A percentile compares a stretch with the other conserved stretches of the same genome.
phyloP scores from a whole-genome alignment of 1,139 yeast species.

The Kluyveromyces marxianus region DNA sequence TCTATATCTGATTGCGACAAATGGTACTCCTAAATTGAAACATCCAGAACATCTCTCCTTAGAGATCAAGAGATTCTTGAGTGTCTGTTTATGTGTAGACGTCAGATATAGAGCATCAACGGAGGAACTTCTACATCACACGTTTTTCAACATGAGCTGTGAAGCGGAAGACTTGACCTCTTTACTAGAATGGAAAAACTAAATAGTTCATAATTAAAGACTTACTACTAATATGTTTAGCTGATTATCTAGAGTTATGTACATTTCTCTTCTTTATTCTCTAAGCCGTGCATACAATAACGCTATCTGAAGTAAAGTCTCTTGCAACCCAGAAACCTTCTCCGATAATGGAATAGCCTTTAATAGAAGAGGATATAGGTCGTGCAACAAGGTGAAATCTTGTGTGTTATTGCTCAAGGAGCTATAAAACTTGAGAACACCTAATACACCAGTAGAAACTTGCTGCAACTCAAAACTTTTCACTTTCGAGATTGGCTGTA shows the following conservation, averaged over 20 bases:
- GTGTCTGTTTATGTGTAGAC: constrained; percentile 92
- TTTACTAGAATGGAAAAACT: constrained; percentile 59
- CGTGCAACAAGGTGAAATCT: constrained; percentile 21
- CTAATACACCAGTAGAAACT: constrained; percentile 31
- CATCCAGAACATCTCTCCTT: constrained; percentile 73
- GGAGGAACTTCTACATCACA: constrained; percentile 76
- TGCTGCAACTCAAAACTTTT: constrained; percentile 42
- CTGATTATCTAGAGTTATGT: not conserved
- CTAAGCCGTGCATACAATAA: constrained; percentile 9
- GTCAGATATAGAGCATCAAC: constrained; percentile 88
- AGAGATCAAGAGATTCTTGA: constrained; percentile 77
- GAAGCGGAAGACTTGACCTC: constrained; percentile 59
- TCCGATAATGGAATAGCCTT: constrained; percentile 32
- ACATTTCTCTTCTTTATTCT: not conserved
- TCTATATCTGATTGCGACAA: constrained; percentile 84
- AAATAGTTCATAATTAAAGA: not conserved
- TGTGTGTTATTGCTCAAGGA: constrained; percentile 1
- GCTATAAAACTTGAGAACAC: constrained; percentile 18
- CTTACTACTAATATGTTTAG: not conserved
- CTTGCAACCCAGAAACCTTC: constrained; percentile 28
- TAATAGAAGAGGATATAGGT: constrained; percentile 34
- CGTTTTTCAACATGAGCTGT: constrained; percentile 69
- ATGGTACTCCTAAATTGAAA: constrained; percentile 93
- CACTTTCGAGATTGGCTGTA: constrained; percentile 46
- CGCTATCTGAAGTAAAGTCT: constrained; percentile 22